A percentile compares a stretch with the other conserved stretches of the same genome.
phyloP scores from a whole-genome alignment of 768 basidiomycete species.

The Mycena sanguinolenta region DNA sequence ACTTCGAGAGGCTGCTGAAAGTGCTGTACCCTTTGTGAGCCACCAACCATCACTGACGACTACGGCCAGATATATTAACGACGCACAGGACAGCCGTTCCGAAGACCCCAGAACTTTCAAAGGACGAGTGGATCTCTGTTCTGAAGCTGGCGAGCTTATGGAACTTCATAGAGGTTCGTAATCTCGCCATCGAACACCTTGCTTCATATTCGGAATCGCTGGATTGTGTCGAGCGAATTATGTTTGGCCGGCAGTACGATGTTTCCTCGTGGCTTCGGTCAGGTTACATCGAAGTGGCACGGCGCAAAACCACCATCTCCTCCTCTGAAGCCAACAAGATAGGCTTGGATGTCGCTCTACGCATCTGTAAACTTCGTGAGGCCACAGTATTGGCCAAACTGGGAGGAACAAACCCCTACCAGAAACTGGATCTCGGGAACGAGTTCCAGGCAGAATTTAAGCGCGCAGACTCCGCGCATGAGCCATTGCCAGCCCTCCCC shows the following conservation, averaged over 20 bases:
- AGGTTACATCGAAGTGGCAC: constrained; percentile 23
- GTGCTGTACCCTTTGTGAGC: no score
- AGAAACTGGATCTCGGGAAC: background rate
- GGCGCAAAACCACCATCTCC: constrained; percentile 4
- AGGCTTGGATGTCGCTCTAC: constrained; percentile 20
- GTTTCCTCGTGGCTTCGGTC: constrained; percentile 23
- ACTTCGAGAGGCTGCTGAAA: no score
- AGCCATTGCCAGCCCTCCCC: no score
- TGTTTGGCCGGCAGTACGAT: constrained; percentile 18
- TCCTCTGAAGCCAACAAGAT: constrained; percentile 16
- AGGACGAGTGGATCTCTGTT: constrained; percentile 46
- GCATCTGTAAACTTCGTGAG: constrained; percentile 24
- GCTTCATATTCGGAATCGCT: background rate
- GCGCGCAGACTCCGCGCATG: constrained; percentile 15
- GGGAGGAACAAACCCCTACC: background rate
- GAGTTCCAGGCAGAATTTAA: constrained; percentile 22
- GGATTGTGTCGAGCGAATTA: constrained; percentile 16
- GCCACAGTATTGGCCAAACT: background rate
- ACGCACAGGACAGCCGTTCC: constrained; percentile 9
- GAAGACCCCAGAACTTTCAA: background rate
- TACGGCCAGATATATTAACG: background rate
- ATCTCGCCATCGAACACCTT: constrained; percentile 43
- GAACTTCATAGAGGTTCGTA: constrained; percentile 41
- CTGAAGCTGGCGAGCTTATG: constrained; percentile 50
- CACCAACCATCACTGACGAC: no score